Evolutionary conservation across 257 asterid genomes (phyloP).

Genomic region (Thymus quinquecostatus): DNA sequence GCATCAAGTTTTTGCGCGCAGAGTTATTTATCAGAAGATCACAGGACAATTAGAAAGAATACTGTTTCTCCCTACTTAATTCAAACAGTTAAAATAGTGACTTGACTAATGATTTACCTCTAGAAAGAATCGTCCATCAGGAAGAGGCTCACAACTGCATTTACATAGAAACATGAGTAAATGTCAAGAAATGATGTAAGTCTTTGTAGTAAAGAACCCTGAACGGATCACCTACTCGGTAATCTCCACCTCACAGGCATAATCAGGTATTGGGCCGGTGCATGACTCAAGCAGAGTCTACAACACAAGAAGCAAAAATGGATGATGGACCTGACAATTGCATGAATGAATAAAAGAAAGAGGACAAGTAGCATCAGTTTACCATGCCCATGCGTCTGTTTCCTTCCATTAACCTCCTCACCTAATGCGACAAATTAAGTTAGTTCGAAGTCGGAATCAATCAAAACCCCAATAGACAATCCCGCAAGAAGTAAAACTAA

Average conservation of each 20-base stretch:
- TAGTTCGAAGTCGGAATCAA: conserved; percentile 14
- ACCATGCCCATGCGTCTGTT: conserved; percentile 98
- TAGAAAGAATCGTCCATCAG: conserved; percentile 93
- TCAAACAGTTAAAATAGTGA: too few relatives aligned
- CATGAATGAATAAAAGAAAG: not conserved
- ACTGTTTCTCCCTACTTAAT: too few relatives aligned
- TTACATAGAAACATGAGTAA: conserved; percentile 20
- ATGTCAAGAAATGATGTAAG: too few relatives aligned
- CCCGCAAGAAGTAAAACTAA: not conserved
- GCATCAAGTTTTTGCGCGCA: conserved; percentile 34
- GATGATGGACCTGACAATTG: too few relatives aligned
- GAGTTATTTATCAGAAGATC: not conserved
- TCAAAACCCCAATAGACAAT: not conserved
- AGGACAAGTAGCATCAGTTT: conserved; percentile 26
- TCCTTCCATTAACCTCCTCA: conserved; percentile 97
- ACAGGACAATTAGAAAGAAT: too few relatives aligned
- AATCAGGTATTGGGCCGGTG: conserved; percentile 77
- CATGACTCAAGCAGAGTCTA: conserved; percentile 54
- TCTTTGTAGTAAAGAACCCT: too few relatives aligned
- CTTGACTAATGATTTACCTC: conserved; percentile 57
- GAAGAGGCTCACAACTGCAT: conserved; percentile 96
- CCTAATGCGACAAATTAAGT: conserved; percentile 49
- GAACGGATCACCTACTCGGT: conserved; percentile 64
- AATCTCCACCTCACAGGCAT: conserved; percentile 96
- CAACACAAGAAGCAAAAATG: conserved; percentile 26